Conservation (phyloP, 345 rosid genomes). For the Citropsis articulata region DNA sequence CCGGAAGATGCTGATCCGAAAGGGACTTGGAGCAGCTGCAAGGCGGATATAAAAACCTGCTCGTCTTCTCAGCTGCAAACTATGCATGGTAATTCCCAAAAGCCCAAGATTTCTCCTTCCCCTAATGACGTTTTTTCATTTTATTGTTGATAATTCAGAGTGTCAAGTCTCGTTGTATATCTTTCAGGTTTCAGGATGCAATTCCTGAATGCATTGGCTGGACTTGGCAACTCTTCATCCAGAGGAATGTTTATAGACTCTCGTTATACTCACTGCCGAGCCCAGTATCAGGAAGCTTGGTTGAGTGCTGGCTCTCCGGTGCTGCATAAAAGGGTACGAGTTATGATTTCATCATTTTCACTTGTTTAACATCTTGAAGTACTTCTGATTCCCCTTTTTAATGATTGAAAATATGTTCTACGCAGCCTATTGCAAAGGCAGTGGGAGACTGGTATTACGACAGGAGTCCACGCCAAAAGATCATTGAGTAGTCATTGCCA, state of each 20-base stretch:
- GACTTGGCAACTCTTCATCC: constrained; percentile 50
- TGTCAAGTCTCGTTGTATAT: no score
- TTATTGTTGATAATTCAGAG: constrained; percentile 4
- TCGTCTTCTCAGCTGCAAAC: constrained; percentile 52
- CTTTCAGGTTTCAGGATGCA: constrained; percentile 55
- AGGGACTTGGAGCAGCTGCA: constrained; percentile 81
- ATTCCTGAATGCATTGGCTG: constrained; percentile 56
- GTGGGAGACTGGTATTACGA: constrained; percentile 93
- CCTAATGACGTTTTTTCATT: no score
- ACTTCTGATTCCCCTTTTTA: not conserved
- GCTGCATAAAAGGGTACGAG: constrained; percentile 48
- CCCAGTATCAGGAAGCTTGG: constrained; percentile 77
- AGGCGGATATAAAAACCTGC: constrained; percentile 61
- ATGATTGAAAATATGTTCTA: constrained; percentile 1
- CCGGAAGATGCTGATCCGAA: constrained; percentile 75
- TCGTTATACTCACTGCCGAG: constrained; percentile 87
- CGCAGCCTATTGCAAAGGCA: constrained; percentile 77
- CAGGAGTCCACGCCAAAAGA: constrained; percentile 51
- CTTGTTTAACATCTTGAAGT: not conserved
- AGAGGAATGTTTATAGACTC: constrained; percentile 80
- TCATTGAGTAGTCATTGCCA: no score
- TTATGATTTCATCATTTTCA: not conserved
- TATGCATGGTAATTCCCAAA: constrained; percentile 58
- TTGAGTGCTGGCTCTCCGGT: constrained; percentile 61
- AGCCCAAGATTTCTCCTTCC: not conserved